Percentiles rank a stretch among this genome's conserved stretches.
Evolutionary conservation across 2,329 filamentous ascomycete genomes (phyloP).

Genomic region (Clonostachys byssicola): DNA sequence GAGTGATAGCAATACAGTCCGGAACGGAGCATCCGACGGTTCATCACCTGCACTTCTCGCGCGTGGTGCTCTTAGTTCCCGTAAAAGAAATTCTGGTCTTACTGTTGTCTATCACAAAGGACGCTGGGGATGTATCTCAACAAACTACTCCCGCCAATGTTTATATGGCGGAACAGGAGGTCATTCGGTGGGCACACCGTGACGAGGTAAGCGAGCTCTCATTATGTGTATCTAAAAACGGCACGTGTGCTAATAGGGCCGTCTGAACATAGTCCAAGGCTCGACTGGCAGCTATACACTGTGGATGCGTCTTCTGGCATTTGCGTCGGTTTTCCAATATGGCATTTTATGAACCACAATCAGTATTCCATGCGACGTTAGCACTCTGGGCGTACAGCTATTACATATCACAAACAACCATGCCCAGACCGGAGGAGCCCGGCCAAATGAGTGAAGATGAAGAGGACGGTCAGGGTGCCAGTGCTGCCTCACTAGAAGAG

Average conservation of each 20-base stretch:
- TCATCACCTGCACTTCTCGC: constrained; percentile 46
- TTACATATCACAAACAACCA: constrained; percentile 5
- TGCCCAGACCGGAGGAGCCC: neutral
- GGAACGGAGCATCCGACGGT: constrained; percentile 48
- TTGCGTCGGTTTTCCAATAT: constrained; percentile 32
- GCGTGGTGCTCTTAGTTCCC: constrained; percentile 44
- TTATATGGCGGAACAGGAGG: constrained; percentile 1
- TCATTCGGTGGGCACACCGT: constrained; percentile 21
- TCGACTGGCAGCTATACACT: constrained; percentile 34
- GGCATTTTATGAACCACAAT: constrained; percentile 30
- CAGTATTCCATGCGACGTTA: constrained; percentile 29
- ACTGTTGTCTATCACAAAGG: neutral
- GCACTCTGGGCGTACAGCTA: constrained; percentile 28
- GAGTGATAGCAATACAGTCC: constrained; percentile 35
- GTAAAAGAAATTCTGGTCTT: neutral
- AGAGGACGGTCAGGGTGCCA: neutral
- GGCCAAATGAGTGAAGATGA: no score
- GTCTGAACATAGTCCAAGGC: constrained; percentile 27
- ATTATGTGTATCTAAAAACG: neutral
- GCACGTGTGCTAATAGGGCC: no score
- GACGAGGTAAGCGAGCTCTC: constrained; percentile 9
- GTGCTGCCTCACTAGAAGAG: neutral
- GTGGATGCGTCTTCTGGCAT: constrained; percentile 36
- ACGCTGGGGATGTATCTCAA: neutral
- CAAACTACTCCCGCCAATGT: no score